Percentiles rank a stretch among this genome's conserved stretches.
Conservation (phyloP, 768 basidiomycete species). For the Pholiota conissans region DNA sequence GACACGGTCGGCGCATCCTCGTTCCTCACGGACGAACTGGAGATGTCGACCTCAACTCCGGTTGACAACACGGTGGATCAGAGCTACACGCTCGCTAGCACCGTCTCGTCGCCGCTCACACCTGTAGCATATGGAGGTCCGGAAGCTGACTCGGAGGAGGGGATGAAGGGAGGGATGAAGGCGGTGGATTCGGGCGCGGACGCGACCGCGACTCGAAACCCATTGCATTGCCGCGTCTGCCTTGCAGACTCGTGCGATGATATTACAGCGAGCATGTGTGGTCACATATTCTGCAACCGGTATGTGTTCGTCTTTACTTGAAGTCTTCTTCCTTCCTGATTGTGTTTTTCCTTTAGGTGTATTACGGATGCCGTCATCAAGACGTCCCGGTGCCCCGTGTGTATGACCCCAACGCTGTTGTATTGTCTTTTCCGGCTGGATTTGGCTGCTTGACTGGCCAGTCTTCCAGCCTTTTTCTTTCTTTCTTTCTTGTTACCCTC, state of each 20-base stretch:
- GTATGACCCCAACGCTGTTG: slow-evolving; percentile 46
- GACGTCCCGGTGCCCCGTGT: slow-evolving; percentile 51
- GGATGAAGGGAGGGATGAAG: neutral
- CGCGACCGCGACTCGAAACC: slow-evolving; percentile 15
- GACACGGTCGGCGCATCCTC: neutral
- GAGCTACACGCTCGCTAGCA: slow-evolving; percentile 5
- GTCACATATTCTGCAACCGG: slow-evolving; percentile 62
- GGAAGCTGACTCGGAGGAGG: neutral
- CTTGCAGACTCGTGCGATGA: slow-evolving; percentile 47
- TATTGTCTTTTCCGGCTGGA: slow-evolving; percentile 61
- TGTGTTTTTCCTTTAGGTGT: slow-evolving; percentile 36
- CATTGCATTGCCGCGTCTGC: slow-evolving; percentile 53
- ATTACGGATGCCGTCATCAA: slow-evolving; percentile 50
- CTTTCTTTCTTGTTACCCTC: no score
- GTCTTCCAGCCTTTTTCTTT: no score
- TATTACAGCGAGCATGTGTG: slow-evolving; percentile 60
- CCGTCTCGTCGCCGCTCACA: slow-evolving; percentile 10
- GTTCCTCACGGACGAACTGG: neutral
- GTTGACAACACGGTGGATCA: neutral
- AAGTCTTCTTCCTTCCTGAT: neutral
- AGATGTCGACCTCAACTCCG: neutral
- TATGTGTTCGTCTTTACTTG: slow-evolving; percentile 22
- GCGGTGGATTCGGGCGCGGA: neutral
- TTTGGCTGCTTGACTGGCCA: slow-evolving; percentile 26
- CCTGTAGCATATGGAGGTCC: neutral